Evolutionary conservation across 805 yeast species (phyloP).

Genomic region (Sugiyamaella boreocaroliniensis): DNA sequence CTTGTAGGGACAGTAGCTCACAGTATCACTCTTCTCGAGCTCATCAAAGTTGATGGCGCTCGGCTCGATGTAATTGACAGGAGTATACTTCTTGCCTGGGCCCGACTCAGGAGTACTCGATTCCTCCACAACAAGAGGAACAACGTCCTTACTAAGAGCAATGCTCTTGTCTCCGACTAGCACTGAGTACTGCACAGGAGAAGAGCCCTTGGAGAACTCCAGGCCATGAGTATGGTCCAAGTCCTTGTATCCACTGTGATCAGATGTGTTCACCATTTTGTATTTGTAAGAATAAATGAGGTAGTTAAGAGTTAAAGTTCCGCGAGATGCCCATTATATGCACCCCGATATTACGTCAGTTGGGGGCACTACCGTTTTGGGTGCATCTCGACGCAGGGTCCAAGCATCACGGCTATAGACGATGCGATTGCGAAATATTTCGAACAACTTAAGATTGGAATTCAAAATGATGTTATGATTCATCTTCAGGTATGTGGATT

Average conservation of each 20-base stretch:
- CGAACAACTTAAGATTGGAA: too few species aligned
- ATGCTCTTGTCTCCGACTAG: background rate
- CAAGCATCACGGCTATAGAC: too few species aligned
- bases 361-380: too few species aligned
- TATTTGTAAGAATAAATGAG: too few species aligned
- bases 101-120: background rate
- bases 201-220: background rate
- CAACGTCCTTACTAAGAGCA: background rate
- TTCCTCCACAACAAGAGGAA: background rate
- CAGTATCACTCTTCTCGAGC: constrained; percentile 9
- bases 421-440: too few species aligned
- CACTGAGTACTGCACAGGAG: background rate
- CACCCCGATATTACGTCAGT: too few species aligned
- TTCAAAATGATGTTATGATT: too few species aligned
- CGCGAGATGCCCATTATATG: too few species aligned
- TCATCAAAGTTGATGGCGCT: constrained; percentile 9
- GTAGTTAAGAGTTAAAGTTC: too few species aligned
- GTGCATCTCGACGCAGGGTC: too few species aligned
- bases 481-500: background rate
- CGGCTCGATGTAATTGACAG: constrained; percentile 10
- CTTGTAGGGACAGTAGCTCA: constrained; percentile 16
- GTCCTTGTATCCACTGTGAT: background rate
- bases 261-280: background rate
- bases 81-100: constrained; percentile 2
- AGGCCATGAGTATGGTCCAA: background rate